These are phyloP conservation scores for Fomes fomentarius DNA, from an alignment of 1,284 basidiomycete species.

Conservation along the genomic window DNA sequence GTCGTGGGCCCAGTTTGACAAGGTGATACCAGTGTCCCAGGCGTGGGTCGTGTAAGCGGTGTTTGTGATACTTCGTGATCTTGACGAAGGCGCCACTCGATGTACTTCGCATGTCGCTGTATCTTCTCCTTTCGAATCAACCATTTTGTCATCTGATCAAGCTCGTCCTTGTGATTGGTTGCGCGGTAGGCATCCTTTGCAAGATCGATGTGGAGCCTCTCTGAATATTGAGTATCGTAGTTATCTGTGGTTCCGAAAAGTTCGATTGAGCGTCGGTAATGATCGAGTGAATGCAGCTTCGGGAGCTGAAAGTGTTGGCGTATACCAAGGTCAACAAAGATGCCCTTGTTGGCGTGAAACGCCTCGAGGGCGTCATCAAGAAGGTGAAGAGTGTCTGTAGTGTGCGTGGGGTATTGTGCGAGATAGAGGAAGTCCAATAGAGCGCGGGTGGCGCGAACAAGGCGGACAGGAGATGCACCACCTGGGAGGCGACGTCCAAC, in stretches of 20 bases:
- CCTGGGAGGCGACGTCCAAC: not conserved
- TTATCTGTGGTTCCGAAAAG: conserved; percentile 8
- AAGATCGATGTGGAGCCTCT: conserved; percentile 32
- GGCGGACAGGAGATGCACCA: not conserved
- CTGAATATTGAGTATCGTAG: conserved; percentile 13
- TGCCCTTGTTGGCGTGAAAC: conserved; percentile 5
- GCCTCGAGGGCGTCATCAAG: not conserved
- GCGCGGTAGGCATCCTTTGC: conserved; percentile 26
- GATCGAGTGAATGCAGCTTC: conserved; percentile 9
- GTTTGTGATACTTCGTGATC: too few relatives aligned
- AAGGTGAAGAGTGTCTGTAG: not conserved
- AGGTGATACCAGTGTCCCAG: too few relatives aligned
- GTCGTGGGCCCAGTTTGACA: too few relatives aligned
- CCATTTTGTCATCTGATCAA: conserved; percentile 5
- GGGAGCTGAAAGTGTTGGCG: conserved; percentile 31
- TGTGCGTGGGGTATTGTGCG: conserved; percentile 3
- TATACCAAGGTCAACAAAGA: conserved; percentile 13
- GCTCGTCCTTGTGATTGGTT: not conserved
- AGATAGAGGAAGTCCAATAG: conserved; percentile 5
- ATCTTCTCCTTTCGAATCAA: conserved; percentile 1
- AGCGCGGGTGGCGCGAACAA: not conserved
- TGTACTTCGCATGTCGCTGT: not conserved
- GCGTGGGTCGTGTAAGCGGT: too few relatives aligned
- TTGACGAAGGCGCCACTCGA: not conserved
- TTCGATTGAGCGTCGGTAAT: conserved; percentile 1